Percentiles rank a stretch among this genome's conserved stretches.
Conservation (phyloP, 805 yeast genomes). For the Wickerhamiella galacta region DNA sequence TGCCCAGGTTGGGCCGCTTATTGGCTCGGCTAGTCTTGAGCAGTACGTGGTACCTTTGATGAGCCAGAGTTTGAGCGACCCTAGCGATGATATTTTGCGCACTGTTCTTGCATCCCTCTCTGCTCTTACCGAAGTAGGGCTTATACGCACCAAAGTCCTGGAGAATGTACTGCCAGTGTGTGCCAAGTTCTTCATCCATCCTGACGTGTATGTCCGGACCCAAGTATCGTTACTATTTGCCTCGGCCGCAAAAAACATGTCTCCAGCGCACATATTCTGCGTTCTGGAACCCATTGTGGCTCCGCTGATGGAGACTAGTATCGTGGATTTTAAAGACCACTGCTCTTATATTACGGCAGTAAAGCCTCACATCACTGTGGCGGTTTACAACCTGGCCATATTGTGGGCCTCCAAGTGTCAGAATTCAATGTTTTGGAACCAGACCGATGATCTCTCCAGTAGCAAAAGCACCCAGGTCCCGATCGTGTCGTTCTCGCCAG, state of each 20-base stretch:
- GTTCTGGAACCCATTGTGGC: constrained; percentile 65
- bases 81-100: constrained; percentile 57
- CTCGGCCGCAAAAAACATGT: constrained; percentile 42
- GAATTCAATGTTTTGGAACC: constrained; percentile 63
- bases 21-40: constrained; percentile 70
- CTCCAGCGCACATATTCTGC: constrained; percentile 70
- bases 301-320: constrained; percentile 62
- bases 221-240: constrained; percentile 44
- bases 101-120: constrained; percentile 45
- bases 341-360: constrained; percentile 43
- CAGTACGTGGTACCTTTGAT: constrained; percentile 77
- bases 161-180: constrained; percentile 39
- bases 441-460: constrained; percentile 2
- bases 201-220: constrained; percentile 73
- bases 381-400: constrained; percentile 44
- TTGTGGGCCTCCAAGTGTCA: constrained; percentile 56
- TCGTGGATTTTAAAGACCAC: constrained; percentile 49
- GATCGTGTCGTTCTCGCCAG: constrained; percentile 12
- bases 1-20: constrained; percentile 55
- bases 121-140: constrained; percentile 39
- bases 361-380: constrained; percentile 48
- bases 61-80: constrained; percentile 67
- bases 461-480: background rate
- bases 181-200: constrained; percentile 55
- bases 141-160: constrained; percentile 32